Percentiles rank a stretch among this genome's conserved stretches.
These are phyloP conservation scores for Omphalea diandra DNA, from an alignment of 441 rosid genomes.

Conservation along the genomic window DNA sequence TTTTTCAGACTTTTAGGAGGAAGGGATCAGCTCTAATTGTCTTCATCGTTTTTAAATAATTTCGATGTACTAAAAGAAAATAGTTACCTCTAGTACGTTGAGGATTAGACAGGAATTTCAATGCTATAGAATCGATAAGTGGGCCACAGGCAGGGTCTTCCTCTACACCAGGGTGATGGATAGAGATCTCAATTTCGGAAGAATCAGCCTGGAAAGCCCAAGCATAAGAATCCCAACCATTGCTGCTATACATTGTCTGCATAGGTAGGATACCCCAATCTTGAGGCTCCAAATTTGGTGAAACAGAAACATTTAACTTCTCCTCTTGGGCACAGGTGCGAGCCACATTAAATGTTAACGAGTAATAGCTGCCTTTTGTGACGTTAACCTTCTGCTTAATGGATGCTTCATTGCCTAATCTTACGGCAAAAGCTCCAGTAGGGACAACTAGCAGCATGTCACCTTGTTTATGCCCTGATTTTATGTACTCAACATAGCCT, in stretches of 20 bases:
- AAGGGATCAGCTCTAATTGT: too few species aligned
- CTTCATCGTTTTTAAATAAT: too few species aligned
- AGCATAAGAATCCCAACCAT: constrained; percentile 71
- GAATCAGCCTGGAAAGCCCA: constrained; percentile 68
- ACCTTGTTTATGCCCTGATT: constrained; percentile 75
- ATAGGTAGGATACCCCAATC: constrained; percentile 71
- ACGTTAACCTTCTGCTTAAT: constrained; percentile 57
- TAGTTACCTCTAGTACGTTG: constrained; percentile 38
- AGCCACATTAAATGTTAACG: constrained; percentile 67
- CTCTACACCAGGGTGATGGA: constrained; percentile 66
- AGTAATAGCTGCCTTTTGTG: constrained; percentile 39
- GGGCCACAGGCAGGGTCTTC: constrained; percentile 82
- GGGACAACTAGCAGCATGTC: constrained; percentile 81
- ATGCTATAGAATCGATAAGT: constrained; percentile 56
- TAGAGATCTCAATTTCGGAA: constrained; percentile 35
- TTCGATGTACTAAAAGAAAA: too few species aligned
- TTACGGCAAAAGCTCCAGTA: constrained; percentile 50
- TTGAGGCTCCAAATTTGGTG: constrained; percentile 32
- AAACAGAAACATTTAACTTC: constrained; percentile 58
- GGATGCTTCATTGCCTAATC: constrained; percentile 69
- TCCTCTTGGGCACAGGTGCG: constrained; percentile 80
- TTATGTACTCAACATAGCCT: constrained; percentile 74
- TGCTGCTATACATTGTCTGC: constrained; percentile 75
- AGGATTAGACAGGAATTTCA: constrained; percentile 48
- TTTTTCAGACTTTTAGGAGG: too few species aligned